Percentiles rank a stretch among this genome's conserved stretches.
Conservation (phyloP, 768 basidiomycete genomes). For the Sistotremastrum suecicum region DNA sequence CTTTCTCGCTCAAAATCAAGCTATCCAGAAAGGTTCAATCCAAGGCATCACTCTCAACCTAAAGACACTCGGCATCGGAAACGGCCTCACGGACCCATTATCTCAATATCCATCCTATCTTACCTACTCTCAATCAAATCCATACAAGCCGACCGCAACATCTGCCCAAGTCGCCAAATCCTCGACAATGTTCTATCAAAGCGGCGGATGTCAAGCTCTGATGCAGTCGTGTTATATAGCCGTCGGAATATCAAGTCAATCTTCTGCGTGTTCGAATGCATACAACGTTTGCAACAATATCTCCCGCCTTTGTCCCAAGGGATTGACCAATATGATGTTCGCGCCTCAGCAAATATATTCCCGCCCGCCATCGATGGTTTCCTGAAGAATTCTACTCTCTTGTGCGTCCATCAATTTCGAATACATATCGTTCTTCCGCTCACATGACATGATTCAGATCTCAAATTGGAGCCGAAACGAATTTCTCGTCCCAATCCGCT, state of each 20-base stretch:
- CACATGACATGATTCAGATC: slow-evolving; percentile 17
- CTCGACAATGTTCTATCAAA: slow-evolving; percentile 26
- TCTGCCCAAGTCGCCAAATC: slow-evolving; percentile 25
- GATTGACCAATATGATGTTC: slow-evolving; percentile 43
- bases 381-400: slow-evolving; percentile 10
- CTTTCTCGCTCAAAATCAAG: slow-evolving; percentile 45
- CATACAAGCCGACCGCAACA: slow-evolving; percentile 42
- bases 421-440: not conserved
- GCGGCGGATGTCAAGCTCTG: slow-evolving; percentile 35
- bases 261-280: slow-evolving; percentile 39
- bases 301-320: slow-evolving; percentile 38
- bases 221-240: slow-evolving; percentile 38
- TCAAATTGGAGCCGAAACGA: slow-evolving; percentile 29
- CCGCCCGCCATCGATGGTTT: slow-evolving; percentile 26
- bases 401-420: too few relatives aligned
- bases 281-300: slow-evolving; percentile 47
- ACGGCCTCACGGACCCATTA: slow-evolving; percentile 38
- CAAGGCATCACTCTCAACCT: slow-evolving; percentile 39
- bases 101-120: slow-evolving; percentile 46
- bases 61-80: slow-evolving; percentile 45
- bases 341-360: slow-evolving; percentile 29
- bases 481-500: slow-evolving; percentile 25
- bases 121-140: slow-evolving; percentile 37
- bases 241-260: slow-evolving; percentile 27
- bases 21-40: slow-evolving; percentile 31